Evolutionary conservation across 768 basidiomycete genomes (phyloP).

Genomic region (Kwoniella dejecticola): DNA sequence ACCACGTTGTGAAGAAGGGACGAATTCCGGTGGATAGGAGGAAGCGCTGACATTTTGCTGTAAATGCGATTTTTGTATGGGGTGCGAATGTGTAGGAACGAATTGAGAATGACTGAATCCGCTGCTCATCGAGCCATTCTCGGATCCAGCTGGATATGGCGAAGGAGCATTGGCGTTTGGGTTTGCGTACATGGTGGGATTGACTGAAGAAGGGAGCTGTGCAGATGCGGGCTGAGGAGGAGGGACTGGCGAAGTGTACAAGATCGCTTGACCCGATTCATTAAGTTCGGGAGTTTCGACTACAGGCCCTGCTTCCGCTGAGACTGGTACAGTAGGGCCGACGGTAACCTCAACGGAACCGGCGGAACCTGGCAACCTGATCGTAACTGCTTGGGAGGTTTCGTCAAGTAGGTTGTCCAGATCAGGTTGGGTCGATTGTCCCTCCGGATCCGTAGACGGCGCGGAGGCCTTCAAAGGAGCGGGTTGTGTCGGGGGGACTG

Average conservation of each 20-base stretch:
- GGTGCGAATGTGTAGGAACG: constrained; percentile 1
- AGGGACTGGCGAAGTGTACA: constrained; percentile 14
- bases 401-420: constrained; percentile 33
- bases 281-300: constrained; percentile 11
- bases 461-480: no score
- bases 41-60: constrained; percentile 2
- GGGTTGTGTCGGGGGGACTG: no score
- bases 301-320: background rate
- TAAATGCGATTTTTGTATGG: background rate
- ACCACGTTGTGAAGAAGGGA: constrained; percentile 3
- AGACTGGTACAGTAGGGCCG: background rate
- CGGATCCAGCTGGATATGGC: constrained; percentile 25
- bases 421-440: constrained; percentile 28
- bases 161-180: constrained; percentile 7
- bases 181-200: background rate
- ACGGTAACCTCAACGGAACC: constrained; percentile 17
- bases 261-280: constrained; percentile 13
- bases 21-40: constrained; percentile 7
- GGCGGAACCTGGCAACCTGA: constrained; percentile 36
- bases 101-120: constrained; percentile 17
- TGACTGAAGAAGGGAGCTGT: background rate
- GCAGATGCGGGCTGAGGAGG: background rate
- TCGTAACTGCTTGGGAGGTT: constrained; percentile 23
- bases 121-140: constrained; percentile 32
- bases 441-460: constrained; percentile 14